These are phyloP conservation scores for Erodium chrysanthum DNA, from an alignment of 441 rosid species.

Conservation along the genomic window DNA sequence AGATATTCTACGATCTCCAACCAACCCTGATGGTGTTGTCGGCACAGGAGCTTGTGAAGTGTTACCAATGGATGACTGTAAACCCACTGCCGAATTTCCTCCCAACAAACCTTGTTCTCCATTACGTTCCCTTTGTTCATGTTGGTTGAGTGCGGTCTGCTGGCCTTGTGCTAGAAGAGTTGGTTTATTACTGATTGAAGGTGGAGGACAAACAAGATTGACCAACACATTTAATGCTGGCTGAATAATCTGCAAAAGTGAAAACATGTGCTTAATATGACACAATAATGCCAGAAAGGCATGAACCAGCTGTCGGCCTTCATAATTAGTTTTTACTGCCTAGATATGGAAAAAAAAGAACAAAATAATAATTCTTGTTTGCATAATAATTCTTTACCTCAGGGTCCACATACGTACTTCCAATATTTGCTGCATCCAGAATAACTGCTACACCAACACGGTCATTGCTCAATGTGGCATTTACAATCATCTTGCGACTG, in stretches of 20 bases:
- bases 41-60: conserved; percentile 55
- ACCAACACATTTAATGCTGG: conserved; percentile 83
- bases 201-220: conserved; percentile 97
- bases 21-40: conserved; percentile 71
- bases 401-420: conserved; percentile 79
- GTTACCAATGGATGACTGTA: conserved; percentile 33
- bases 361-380: conserved; percentile 12
- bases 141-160: conserved; percentile 38
- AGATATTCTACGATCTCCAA: conserved; percentile 91
- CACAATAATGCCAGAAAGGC: neutral
- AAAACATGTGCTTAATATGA: conserved; percentile 2
- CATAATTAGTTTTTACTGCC: neutral
- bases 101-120: conserved; percentile 43
- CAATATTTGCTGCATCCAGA: conserved; percentile 82
- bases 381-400: conserved; percentile 43
- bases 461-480: conserved; percentile 74
- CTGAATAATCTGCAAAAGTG: conserved; percentile 70
- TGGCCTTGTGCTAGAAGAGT: conserved; percentile 53
- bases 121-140: conserved; percentile 48
- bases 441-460: conserved; percentile 89
- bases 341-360: conserved; percentile 4
- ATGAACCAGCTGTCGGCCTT: neutral
- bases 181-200: conserved; percentile 88
- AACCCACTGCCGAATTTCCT: conserved; percentile 26
- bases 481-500: conserved; percentile 85